phyloP scores from a whole-genome alignment of 1,139 yeast genomes.

The Debaryomyces psychrophilus region DNA sequence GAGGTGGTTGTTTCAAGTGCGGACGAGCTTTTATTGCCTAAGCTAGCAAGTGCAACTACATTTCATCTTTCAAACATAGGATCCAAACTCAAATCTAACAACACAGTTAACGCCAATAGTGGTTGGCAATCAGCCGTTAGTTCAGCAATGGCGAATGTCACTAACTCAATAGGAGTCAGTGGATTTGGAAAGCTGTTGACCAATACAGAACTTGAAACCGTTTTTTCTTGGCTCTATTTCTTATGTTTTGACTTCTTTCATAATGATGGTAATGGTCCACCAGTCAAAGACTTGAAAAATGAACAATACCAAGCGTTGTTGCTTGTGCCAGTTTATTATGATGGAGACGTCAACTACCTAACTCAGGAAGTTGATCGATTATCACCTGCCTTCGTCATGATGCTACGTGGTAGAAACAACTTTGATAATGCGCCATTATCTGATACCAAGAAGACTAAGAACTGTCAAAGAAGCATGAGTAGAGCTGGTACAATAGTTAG shows the following conservation, averaged over 20 bases:
- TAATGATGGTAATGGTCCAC: slow-evolving; percentile 82
- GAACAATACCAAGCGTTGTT: slow-evolving; percentile 66
- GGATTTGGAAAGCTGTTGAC: slow-evolving; percentile 62
- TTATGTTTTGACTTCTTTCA: slow-evolving; percentile 74
- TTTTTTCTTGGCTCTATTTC: slow-evolving; percentile 71
- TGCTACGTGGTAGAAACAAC: slow-evolving; percentile 49
- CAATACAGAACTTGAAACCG: slow-evolving; percentile 64
- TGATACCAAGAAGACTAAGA: slow-evolving; percentile 6
- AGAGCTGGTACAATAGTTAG: slow-evolving; percentile 63
- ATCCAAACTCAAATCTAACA: slow-evolving; percentile 19
- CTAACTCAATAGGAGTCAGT: slow-evolving; percentile 43
- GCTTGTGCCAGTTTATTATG: slow-evolving; percentile 69
- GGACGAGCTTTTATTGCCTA: slow-evolving; percentile 72
- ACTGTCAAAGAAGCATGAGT: slow-evolving; percentile 26
- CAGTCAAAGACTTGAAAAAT: slow-evolving; percentile 64
- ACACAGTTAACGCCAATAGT: slow-evolving; percentile 14
- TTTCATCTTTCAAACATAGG: slow-evolving; percentile 29
- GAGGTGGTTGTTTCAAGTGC: slow-evolving; percentile 62
- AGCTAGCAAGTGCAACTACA: slow-evolving; percentile 61
- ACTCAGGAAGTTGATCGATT: slow-evolving; percentile 62
- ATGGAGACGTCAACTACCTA: slow-evolving; percentile 52
- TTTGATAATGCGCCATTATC: slow-evolving; percentile 21
- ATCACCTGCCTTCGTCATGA: slow-evolving; percentile 53
- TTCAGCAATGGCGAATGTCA: slow-evolving; percentile 53
- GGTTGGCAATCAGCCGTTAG: slow-evolving; percentile 54